phyloP scores from a whole-genome alignment of 306 rosid species.

The Malus asiatica region DNA sequence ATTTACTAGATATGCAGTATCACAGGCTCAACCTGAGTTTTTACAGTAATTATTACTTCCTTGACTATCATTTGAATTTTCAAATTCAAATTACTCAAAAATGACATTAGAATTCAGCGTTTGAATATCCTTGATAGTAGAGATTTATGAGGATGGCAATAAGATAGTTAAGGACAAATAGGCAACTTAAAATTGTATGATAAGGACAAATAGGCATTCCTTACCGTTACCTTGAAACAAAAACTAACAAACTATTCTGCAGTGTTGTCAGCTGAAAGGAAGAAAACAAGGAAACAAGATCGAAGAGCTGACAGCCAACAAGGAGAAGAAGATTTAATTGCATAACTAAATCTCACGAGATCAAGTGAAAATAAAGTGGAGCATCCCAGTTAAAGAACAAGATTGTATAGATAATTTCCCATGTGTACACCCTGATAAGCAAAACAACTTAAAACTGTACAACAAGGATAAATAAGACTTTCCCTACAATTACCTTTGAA shows the following conservation, averaged over 20 bases:
- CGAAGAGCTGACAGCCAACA: slow-evolving; percentile 43
- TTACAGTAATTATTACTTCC: neutral
- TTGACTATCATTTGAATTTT: neutral
- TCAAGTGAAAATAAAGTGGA: slow-evolving; percentile 32
- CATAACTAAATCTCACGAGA: slow-evolving; percentile 52
- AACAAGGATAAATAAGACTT: slow-evolving; percentile 31
- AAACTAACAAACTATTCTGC: slow-evolving; percentile 47
- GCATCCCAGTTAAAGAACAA: slow-evolving; percentile 43
- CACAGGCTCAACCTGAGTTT: neutral
- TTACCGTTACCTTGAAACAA: slow-evolving; percentile 67
- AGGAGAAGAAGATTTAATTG: slow-evolving; percentile 42
- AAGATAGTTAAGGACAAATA: neutral
- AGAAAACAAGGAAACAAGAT: slow-evolving; percentile 23
- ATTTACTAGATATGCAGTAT: neutral
- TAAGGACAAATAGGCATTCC: slow-evolving; percentile 30
- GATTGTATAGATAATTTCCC: slow-evolving; percentile 13
- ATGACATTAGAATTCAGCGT: neutral
- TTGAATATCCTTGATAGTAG: neutral
- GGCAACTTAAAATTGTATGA: slow-evolving; percentile 55
- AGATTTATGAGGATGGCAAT: neutral
- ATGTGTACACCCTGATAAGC: neutral
- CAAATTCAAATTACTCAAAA: no score
- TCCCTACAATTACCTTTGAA: slow-evolving; percentile 68
- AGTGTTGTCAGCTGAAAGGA: slow-evolving; percentile 50
- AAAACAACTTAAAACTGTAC: slow-evolving; percentile 59